Percentiles rank a stretch among this genome's conserved stretches.
Evolutionary conservation across 768 basidiomycete species (phyloP).

Genomic region (Brasilioporus rufonigricans): DNA sequence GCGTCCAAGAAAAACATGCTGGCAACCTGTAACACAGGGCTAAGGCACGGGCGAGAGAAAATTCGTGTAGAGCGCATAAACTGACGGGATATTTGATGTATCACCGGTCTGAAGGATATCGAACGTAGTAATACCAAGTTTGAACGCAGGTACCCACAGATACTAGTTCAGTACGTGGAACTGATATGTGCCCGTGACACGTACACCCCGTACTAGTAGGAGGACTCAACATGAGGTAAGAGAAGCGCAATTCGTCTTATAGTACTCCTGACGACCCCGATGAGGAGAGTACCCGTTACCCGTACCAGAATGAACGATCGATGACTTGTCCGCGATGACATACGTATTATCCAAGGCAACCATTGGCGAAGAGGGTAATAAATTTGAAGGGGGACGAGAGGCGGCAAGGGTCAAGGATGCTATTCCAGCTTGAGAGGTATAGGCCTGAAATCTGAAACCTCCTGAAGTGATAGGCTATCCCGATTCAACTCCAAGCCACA

Average conservation of each 20-base stretch:
- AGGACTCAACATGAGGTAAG: too few relatives aligned
- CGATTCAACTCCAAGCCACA: too few relatives aligned
- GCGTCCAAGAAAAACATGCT: slow-evolving; percentile 51
- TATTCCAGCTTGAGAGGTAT: neutral
- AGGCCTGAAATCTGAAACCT: neutral
- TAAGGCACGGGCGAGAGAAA: neutral
- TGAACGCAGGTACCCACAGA: slow-evolving; percentile 52
- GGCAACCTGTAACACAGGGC: neutral
- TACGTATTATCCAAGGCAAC: slow-evolving; percentile 33
- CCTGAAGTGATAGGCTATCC: too few relatives aligned
- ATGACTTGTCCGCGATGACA: slow-evolving; percentile 3
- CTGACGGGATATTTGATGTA: slow-evolving; percentile 45
- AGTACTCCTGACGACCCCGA: slow-evolving; percentile 50
- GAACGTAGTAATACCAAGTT: slow-evolving; percentile 51
- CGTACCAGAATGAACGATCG: slow-evolving; percentile 24
- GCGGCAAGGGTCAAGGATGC: neutral
- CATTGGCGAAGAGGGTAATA: slow-evolving; percentile 1
- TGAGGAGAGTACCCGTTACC: slow-evolving; percentile 48
- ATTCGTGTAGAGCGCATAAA: neutral
- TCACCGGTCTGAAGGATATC: slow-evolving; percentile 49
- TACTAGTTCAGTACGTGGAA: neutral
- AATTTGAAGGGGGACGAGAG: neutral
- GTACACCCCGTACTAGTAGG: too few relatives aligned
- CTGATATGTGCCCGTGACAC: too few relatives aligned
- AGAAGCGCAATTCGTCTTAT: neutral